A percentile compares a stretch with the other conserved stretches of the same genome.
Evolutionary conservation across 305 asterid species (phyloP).

Genomic region (Solanum hybrid): DNA sequence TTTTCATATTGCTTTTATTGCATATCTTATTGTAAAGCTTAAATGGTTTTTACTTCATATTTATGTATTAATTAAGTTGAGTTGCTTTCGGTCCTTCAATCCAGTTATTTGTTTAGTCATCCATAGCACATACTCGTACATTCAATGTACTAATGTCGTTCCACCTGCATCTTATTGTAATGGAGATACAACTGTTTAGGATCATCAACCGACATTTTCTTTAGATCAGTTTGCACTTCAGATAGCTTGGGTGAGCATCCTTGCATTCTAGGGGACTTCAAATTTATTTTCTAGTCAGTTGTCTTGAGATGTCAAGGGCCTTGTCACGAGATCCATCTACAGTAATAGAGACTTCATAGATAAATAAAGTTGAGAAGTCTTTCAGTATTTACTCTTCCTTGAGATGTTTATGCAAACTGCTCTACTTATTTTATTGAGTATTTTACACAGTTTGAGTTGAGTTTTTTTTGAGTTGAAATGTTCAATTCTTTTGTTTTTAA

Average conservation of each 20-base stretch:
- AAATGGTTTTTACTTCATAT: background rate
- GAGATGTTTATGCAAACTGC: background rate
- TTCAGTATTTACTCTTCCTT: no score
- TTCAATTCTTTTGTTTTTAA: no score
- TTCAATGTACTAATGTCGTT: background rate
- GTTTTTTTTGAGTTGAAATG: no score
- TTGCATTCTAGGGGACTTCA: background rate
- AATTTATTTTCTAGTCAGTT: no score
- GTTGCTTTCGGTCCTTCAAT: background rate
- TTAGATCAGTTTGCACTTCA: background rate
- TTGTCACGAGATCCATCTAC: background rate
- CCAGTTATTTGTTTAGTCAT: background rate
- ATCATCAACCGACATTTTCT: no score
- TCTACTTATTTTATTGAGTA: background rate
- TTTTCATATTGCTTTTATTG: background rate
- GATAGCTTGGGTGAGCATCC: background rate
- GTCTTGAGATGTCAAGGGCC: background rate
- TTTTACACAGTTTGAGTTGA: background rate
- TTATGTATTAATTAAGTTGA: background rate
- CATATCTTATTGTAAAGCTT: background rate
- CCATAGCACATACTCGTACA: background rate
- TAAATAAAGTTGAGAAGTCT: background rate
- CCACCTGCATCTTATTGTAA: background rate
- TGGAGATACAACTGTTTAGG: no score
- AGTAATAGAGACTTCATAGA: background rate